Evolutionary conservation across 164 flowering plant species (phyloP), one percentile per base, ranked within the genome.

Genomic region (Cinnamomum chago): DNA sequence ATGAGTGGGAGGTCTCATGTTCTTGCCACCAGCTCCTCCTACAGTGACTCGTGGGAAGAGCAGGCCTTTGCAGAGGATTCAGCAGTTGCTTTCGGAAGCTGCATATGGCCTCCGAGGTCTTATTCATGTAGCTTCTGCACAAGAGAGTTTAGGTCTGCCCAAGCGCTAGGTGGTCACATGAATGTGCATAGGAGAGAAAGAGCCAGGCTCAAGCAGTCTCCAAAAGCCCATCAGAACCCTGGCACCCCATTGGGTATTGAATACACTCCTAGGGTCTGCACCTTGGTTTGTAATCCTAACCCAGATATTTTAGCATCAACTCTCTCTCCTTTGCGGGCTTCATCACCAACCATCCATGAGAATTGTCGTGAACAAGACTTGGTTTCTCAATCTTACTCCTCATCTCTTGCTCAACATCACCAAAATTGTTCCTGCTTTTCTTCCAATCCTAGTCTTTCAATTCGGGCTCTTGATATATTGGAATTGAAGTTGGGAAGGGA

Each of bases 101-200:
- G 88, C 70, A 75, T 85, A 67, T 93, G 98, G 98, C 97, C 98
- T 2, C 98, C 97, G 40, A 87, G 98, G 81, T 93, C 95, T 70
- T 93, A 92, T 65, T 81, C 95, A 76, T 93, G 98, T 74, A 89
- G 85, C 83, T 93, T 92, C 65, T 93, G 98, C 72, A 81, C 86
- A 52, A 85, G 97, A 73, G 98, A 92, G 70, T 93, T 93, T 75
- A 83, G 91, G 80, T 93, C 98, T 7, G 97, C 98, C 65, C 98
- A 93, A 79, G 97, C 97, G 50, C 80, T 92, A 10, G 97, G 95
- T 1, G 97, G 97, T 52, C 97, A 92, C 76, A 92, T 92, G 97
- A 92, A 92, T 79, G 94, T 93, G 47, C 97, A 93, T 58, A 84
- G 97, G 70, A 83, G 94, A 67, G 97, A 93, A 68, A 84, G 94